phyloP scores from a whole-genome alignment of 139 green algal genomes.

The Mesostigma viride region DNA sequence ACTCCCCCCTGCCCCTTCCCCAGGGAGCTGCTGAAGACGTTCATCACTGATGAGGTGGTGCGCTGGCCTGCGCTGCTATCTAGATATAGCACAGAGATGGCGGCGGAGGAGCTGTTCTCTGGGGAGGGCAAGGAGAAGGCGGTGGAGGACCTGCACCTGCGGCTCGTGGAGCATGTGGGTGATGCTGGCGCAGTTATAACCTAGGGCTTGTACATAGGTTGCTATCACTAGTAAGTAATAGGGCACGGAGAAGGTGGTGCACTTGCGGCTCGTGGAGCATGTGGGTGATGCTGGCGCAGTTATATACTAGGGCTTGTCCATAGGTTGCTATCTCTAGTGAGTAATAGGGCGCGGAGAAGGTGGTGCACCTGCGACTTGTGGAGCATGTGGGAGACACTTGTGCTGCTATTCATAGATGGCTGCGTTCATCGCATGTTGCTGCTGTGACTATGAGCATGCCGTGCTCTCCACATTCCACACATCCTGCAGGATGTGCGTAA shows the following conservation, averaged over 20 bases:
- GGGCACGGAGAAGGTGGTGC: constrained; percentile 28
- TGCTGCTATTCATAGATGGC: no score
- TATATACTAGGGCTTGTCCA: no score
- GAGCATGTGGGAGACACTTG: constrained; percentile 34
- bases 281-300: no score
- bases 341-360: constrained; percentile 32
- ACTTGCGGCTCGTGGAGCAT: constrained; percentile 33
- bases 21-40: constrained; percentile 72
- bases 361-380: constrained; percentile 24
- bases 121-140: constrained; percentile 33
- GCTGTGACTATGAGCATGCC: no score
- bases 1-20: not conserved
- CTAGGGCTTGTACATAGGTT: no score
- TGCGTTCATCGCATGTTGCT: no score
- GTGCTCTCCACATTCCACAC: no score
- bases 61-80: constrained; percentile 60
- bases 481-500: no score
- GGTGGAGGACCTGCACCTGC: constrained; percentile 26
- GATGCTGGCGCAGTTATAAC: no score
- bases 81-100: constrained; percentile 55
- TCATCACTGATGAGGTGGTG: constrained; percentile 71
- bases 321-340: no score
- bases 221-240: no score
- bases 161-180: constrained; percentile 33
- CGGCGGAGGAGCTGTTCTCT: constrained; percentile 43